Conservation (phyloP, 2,329 filamentous ascomycete species). For the Teratosphaeria zuluensis region DNA sequence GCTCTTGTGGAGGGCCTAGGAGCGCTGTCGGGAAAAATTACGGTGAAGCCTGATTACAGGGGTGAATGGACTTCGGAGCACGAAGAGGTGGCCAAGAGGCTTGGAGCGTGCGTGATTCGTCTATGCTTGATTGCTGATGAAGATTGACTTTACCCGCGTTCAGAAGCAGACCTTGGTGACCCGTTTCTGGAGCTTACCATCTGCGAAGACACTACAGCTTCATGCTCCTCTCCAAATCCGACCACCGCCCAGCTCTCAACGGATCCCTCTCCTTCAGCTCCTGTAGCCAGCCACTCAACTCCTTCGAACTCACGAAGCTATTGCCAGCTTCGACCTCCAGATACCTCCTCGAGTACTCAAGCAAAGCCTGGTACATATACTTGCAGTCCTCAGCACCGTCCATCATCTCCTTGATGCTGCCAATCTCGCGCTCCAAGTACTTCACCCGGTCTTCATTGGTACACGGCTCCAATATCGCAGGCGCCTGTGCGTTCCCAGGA, state of each 20-base stretch:
- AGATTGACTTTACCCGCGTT: background rate
- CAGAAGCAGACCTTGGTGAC: no score
- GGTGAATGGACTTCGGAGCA: no score
- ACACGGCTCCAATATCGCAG: constrained; percentile 53
- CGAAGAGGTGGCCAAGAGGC: no score
- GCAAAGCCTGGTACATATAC: constrained; percentile 79
- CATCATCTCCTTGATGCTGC: constrained; percentile 58
- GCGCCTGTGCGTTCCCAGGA: constrained; percentile 42
- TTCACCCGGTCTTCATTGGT: constrained; percentile 49
- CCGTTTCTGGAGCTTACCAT: constrained; percentile 1
- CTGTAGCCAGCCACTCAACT: constrained; percentile 46
- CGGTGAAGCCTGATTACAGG: no score
- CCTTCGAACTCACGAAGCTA: constrained; percentile 31
- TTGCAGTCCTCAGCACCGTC: constrained; percentile 61
- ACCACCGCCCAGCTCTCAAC: constrained; percentile 65
- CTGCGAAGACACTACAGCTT: constrained; percentile 22
- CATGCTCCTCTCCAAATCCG: constrained; percentile 51
- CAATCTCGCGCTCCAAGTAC: constrained; percentile 62
- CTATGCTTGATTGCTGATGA: no score
- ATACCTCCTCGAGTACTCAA: constrained; percentile 61
- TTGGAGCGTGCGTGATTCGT: no score
- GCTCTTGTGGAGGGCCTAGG: no score
- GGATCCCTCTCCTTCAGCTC: constrained; percentile 63
- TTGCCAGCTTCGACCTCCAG: constrained; percentile 39
- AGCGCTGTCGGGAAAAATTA: no score